A percentile compares a stretch with the other conserved stretches of the same genome.
Evolutionary conservation across 2,329 filamentous ascomycete genomes (phyloP).

Genomic region (Pseudocercospora fuligena): DNA sequence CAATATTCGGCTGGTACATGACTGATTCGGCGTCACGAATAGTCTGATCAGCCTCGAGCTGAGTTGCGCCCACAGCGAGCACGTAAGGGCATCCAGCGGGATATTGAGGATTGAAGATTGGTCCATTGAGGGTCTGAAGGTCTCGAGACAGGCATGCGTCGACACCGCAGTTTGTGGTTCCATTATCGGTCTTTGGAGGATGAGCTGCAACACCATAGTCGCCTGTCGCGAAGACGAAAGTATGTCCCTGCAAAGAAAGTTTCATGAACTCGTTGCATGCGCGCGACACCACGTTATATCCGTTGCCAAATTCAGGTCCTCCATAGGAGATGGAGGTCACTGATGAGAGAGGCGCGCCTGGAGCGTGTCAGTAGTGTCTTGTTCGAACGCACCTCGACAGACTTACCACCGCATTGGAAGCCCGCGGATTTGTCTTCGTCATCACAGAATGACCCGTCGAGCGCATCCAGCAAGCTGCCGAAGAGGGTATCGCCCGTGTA

Average conservation of each 20-base stretch:
- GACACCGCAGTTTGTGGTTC: conserved; percentile 39
- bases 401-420: conserved; percentile 8
- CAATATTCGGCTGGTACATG: conserved; percentile 15
- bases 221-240: conserved; percentile 56
- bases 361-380: background rate
- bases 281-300: conserved; percentile 54
- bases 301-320: conserved; percentile 52
- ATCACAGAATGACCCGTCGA: conserved; percentile 49
- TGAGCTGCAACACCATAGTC: conserved; percentile 43
- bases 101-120: conserved; percentile 53
- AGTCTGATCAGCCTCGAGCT: conserved; percentile 27
- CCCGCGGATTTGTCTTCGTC: background rate
- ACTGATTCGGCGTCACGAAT: conserved; percentile 37
- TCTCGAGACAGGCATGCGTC: conserved; percentile 14
- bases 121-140: conserved; percentile 25
- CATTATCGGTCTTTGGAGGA: conserved; percentile 42
- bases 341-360: conserved; percentile 38
- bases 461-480: conserved; percentile 48
- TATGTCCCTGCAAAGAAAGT: conserved; percentile 58
- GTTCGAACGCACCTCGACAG: background rate
- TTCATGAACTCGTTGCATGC: conserved; percentile 62
- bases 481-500: conserved; percentile 45
- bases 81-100: conserved; percentile 56
- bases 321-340: conserved; percentile 48
- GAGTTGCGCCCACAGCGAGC: conserved; percentile 57